Conservation (phyloP, 2,329 filamentous ascomycete species). For the Monosporascus sp. region DNA sequence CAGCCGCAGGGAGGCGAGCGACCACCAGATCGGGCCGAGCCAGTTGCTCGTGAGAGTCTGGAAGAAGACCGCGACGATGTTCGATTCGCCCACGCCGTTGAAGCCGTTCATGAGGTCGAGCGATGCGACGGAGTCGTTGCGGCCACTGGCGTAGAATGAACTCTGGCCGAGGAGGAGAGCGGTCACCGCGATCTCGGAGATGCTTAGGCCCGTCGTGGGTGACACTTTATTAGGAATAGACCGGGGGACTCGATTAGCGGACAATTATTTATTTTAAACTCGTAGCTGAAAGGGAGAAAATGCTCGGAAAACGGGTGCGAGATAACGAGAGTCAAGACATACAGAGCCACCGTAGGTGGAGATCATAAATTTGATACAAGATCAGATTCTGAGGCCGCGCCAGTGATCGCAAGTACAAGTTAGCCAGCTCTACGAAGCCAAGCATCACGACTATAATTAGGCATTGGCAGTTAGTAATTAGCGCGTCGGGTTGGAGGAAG, state of each 20-base stretch:
- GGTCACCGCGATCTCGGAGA: conserved; percentile 1
- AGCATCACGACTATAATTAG: background rate
- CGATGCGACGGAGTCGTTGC: conserved; percentile 4
- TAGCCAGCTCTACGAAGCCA: conserved; percentile 2
- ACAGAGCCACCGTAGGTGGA: conserved; percentile 5
- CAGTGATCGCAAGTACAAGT: conserved; percentile 3
- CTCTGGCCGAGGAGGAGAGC: conserved; percentile 5
- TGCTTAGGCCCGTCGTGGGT: background rate
- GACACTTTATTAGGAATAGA: background rate
- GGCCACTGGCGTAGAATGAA: conserved; percentile 4
- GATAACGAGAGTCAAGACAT: no score
- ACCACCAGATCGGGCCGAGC: conserved; percentile 9
- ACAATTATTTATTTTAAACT: no score
- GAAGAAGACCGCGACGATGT: conserved; percentile 1
- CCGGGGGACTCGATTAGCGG: no score
- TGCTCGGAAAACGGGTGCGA: no score
- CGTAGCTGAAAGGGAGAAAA: no score
- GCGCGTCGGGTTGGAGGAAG: no score
- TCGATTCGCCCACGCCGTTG: conserved; percentile 4
- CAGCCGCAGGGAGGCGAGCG: conserved; percentile 3
- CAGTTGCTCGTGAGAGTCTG: conserved; percentile 7
- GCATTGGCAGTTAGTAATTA: background rate
- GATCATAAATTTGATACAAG: conserved; percentile 2
- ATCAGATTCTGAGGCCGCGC: conserved; percentile 3
- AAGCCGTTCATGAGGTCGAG: conserved; percentile 8